These are phyloP conservation scores for Talaromyces sp. DNA, from an alignment of 2,329 filamentous ascomycete genomes.

Conservation along the genomic window DNA sequence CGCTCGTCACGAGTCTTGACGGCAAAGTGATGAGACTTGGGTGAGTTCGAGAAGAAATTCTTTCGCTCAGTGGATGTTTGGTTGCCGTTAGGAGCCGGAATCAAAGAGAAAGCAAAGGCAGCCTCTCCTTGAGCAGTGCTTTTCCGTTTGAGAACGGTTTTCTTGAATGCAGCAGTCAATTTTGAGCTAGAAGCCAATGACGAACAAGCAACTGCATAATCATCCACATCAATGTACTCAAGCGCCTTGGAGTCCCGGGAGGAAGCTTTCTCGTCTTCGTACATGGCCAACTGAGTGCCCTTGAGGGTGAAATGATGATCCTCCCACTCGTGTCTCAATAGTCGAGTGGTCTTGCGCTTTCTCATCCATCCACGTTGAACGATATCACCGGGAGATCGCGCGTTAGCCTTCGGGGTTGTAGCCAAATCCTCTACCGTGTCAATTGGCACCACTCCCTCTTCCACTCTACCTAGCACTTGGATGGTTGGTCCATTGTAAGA, in stretches of 20 bases:
- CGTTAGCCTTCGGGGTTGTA: neutral
- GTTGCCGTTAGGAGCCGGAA: slow-evolving; percentile 37
- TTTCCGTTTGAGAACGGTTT: slow-evolving; percentile 43
- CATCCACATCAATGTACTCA: slow-evolving; percentile 33
- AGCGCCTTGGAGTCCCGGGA: slow-evolving; percentile 20
- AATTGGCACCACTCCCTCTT: slow-evolving; percentile 25
- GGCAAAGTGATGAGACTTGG: slow-evolving; percentile 90
- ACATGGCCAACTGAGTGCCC: slow-evolving; percentile 56
- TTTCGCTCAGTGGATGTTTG: slow-evolving; percentile 45
- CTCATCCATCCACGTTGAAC: slow-evolving; percentile 84
- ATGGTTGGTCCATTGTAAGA: slow-evolving; percentile 15
- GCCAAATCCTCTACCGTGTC: slow-evolving; percentile 21
- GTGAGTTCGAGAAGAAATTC: slow-evolving; percentile 41
- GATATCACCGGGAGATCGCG: slow-evolving; percentile 39
- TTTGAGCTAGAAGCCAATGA: slow-evolving; percentile 70
- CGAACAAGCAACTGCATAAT: slow-evolving; percentile 55
- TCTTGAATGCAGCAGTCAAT: slow-evolving; percentile 77
- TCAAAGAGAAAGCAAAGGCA: slow-evolving; percentile 37
- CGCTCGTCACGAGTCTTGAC: slow-evolving; percentile 81
- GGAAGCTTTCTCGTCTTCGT: slow-evolving; percentile 21
- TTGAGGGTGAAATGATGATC: slow-evolving; percentile 85
- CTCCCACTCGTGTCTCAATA: slow-evolving; percentile 90
- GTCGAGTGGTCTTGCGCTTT: slow-evolving; percentile 83
- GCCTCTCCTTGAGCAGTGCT: slow-evolving; percentile 22
- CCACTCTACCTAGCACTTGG: slow-evolving; percentile 20